Evolutionary conservation across 352 stramenopile genomes (phyloP), one percentile per base, ranked within the genome.

Genomic region (Phytophthora quininea): DNA sequence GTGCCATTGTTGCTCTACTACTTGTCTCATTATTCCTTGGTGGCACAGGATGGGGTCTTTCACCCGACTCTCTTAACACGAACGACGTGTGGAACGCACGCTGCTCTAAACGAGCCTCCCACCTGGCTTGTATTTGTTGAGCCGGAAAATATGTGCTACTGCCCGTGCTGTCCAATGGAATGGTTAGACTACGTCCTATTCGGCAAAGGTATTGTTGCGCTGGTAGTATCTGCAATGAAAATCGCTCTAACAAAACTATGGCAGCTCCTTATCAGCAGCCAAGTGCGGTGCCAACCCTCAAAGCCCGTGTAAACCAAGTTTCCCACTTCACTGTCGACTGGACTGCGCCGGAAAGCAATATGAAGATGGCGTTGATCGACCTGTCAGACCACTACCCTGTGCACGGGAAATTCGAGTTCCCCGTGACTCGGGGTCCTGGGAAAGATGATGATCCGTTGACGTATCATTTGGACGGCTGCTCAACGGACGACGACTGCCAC

Each of bases 121-220:
- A 62, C 71, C 27, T 52, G 64, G 38, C 67, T 73, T 29, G 66
- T 91, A 29, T 83, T 80, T 38, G 54, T 80, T 37, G 48, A 80
- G 14, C 58, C 62, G 6, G 70, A 81, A 24, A 76, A 70, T 9
- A 86, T 89, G 71, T 95, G 87, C 68, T 95, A 83, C 52, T 95
- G 87, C 47, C 76, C 87, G 0, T 95, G 87, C 61, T 95, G 87
- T 51, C 85, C 87, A 33, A 58, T 88, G 1, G 87, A 95, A 61
- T 95, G 87, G 87, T 64, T 95, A 19, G 87, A 95, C 73, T 95
- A 95, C 66, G 79, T 93, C 31, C 73, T 95, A 1, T 90, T 88
- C 42, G 86, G 78, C 24, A 71, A 88, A 88, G 67, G 84, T 90
- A 73, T 2, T 9, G 19, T 32, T 15, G 24, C 14, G 43, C 15